Conservation (phyloP, 768 basidiomycete genomes). For the Leccinum fibrillosum region DNA sequence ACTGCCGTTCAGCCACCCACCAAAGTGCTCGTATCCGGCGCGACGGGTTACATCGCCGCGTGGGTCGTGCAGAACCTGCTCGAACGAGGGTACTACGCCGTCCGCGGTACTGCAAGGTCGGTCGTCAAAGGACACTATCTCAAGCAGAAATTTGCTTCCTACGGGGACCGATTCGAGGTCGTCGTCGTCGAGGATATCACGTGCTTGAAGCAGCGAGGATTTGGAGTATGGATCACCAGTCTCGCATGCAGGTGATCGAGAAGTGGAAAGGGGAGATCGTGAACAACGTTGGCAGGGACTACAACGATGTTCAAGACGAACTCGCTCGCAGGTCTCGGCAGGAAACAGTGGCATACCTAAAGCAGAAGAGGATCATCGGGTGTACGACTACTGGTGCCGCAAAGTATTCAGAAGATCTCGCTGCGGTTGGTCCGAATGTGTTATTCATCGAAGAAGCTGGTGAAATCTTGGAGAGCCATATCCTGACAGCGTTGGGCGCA, state of each 20-base stretch:
- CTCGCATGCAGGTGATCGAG: conserved; percentile 26
- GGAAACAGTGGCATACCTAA: conserved; percentile 35
- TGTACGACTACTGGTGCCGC: conserved; percentile 73
- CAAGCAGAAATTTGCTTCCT: not conserved
- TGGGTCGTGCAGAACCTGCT: not conserved
- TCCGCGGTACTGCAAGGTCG: not conserved
- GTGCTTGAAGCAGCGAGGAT: conserved; percentile 25
- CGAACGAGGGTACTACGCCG: not conserved
- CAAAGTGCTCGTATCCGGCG: not conserved
- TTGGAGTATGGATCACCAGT: conserved; percentile 37
- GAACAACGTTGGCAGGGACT: conserved; percentile 32
- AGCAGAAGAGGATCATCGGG: conserved; percentile 55
- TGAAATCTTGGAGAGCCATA: conserved; percentile 68
- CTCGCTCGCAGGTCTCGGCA: conserved; percentile 37
- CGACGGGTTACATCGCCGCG: not conserved
- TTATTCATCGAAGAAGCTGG: conserved; percentile 73
- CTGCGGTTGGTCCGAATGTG: conserved; percentile 45
- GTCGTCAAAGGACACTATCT: not conserved
- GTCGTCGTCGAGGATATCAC: not conserved
- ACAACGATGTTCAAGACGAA: conserved; percentile 38
- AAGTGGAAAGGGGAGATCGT: conserved; percentile 39
- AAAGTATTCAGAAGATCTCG: conserved; percentile 51
- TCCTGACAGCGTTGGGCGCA: conserved; percentile 54
- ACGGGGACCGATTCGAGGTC: not conserved
- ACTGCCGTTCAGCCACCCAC: not conserved